Evolutionary conservation across 208 protist genomes (phyloP), one percentile per base, ranked within the genome.

Genomic region (Acanthamoeba polyphaga): DNA sequence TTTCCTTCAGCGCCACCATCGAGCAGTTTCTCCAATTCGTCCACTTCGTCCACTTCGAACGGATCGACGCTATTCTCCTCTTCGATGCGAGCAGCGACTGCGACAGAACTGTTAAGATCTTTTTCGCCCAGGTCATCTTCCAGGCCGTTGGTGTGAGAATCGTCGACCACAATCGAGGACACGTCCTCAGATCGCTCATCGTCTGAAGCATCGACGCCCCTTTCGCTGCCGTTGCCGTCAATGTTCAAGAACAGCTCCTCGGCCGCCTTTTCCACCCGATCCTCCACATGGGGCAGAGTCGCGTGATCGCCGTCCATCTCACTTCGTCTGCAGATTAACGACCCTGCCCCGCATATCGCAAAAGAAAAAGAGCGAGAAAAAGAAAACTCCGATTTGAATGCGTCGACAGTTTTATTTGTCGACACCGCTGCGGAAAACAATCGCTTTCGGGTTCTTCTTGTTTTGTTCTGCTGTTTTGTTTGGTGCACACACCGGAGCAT

Each of bases 11-110:
- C 38, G 8, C 32, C 78, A 34, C n/a, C 38, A 22, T 51, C 24
- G 22, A 87, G 51, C n/a, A 87, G 51, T 27, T 87, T 87, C 7
- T 87, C 78, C 78, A 87, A 27, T 43, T 82, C 74, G 32, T 87
- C 66, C 8, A 74, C n/a, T 74, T 74, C 78, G 32, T 85, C 76
- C 3, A 82, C 46, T 82, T 43, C 74, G 51, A 62, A 62, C 9
- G 43, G 49, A 55, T 87, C 78, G 32, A 62, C 38, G 24, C 78
- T 87, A 7, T 87, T 87, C 38, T 87, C 51, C 17, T 87, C 78
- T 24, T 87, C 51, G 38, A 87, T 87, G 0, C 78, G 51, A 38
- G 34, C 10, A 19, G 78, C 78, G 10, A 72, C n/a, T 1, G 66
- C 66, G 1, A 72, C 29, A 9, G 60, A 66, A 15, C 60, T 66